Evolutionary conservation across 495 filamentous ascomycete species (phyloP), one percentile per base, ranked within the genome.

Genomic region (Tuber umbilicatum): DNA sequence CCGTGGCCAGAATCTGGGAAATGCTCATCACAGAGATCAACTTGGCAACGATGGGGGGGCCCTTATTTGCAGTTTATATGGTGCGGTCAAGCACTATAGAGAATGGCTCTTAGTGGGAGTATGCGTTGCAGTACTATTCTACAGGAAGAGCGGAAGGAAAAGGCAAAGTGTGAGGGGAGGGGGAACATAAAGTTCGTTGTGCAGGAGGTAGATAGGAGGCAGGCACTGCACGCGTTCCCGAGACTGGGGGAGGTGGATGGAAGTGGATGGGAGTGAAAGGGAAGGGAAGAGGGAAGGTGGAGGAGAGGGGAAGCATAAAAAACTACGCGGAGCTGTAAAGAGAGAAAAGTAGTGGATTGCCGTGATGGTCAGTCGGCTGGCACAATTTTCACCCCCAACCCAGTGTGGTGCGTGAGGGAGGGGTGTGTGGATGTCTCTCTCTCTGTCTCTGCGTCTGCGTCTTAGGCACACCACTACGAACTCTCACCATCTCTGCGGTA

Each of bases 1-100:
- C 37, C 72, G 69, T 69, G 78, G 77, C 75, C 71, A 74, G 60
- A 78, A 74, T 78, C 72, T 70, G 72, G 76, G 77, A 78, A 78
- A 38, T 69, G 76, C 71, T 69, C 71, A 78, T 78, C 73, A 42
- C 73, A 68, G 69, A 78, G 77, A 78, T 78, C 77, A 77, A 73
- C 75, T 77, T 77, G 75, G 75, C 73, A 68, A 70, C 50, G 69
- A 74, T 74, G 41, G 55, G 70, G 73, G 42, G 43, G 35, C 35
- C 14, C 27, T 17, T 64, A n/a, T n/a, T n/a, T n/a, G n/a, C n/a
- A n/a, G n/a, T n/a, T n/a, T n/a, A 27, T 31, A 64, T 16, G 23
- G 55, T 31, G 10, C 55, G 3, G 27, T 31, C 55, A 27, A 64
- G 55, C 16, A 1, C 55, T 16, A 64, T 55, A 14, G 0, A 4